Evolutionary conservation across 2,329 filamentous ascomycete genomes (phyloP), one percentile per base, ranked within the genome.

Genomic region (Ophiostoma populinum): DNA sequence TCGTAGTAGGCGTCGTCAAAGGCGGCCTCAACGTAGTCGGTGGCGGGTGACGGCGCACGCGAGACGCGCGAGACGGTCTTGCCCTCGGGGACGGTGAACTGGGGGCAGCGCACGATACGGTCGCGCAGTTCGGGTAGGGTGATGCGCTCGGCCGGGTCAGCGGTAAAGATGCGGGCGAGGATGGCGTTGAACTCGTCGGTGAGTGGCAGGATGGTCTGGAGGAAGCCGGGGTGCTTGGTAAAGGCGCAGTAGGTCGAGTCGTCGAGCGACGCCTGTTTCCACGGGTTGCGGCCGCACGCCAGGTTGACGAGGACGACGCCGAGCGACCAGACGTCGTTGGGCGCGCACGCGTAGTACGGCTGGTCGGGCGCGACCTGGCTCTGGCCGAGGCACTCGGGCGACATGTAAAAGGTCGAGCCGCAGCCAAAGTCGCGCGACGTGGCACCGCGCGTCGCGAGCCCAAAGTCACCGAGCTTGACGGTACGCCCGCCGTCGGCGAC

Each of bases 321-420:
- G n/a, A 98, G 70, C 50, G 81, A 87, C 90, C 90, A 98, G 47
- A 95, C 75, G 57, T 98, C 90, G 61, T 95, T 98, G 39, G 87
- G 81, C 35, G 82, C 85, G 45, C 86, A 93, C 46, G 76, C 76
- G 57, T 98, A 98, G 56, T 71, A 87, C 20, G 79, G 56, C 65
- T 71, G 68, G 70, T 74, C 49, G 62, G 77, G 58, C 38, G 34
- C n/a, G n/a, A n/a, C n/a, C n/a, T n/a, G n/a, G n/a, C n/a, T 68
- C 48, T 83, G 81, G 56, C 94, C 69, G 51, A 76, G 74, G 54
- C 90, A 98, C 71, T 98, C 90, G 71, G 90, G 90, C 52, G 85
- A 93, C 90, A 95, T 98, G 62, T 98, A 98, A 51, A 95, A 95
- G 11, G 87, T 95, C 21, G 90, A 95, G 43, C 90, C 90, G 55